Base-by-base conservation (phyloP, 225 moss, liverwort and hornwort genomes). In the Bryum argenteum region DNA sequence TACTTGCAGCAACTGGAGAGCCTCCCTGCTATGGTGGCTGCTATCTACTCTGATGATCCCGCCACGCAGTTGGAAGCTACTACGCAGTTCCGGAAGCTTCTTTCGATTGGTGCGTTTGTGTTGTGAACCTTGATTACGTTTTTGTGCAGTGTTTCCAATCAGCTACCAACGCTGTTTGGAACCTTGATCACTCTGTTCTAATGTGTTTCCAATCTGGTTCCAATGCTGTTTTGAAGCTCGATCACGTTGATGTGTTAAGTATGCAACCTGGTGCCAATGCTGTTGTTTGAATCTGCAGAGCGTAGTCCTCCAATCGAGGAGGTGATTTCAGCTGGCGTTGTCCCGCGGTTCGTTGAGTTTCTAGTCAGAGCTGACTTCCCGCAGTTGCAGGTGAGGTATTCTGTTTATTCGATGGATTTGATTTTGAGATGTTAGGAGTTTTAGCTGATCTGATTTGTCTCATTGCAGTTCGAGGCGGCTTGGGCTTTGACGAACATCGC, bases 401-500 rank as follows among this genome's bases (percentile, higher is more conserved):
- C 47, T 47, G 16, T 14, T 16, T 47, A n/a, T 47, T 47, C 47
- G 15, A 47, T 47, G 47, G 47, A 6, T 47, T 5, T 15, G 47
- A 16, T 15, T 15, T 14, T 4, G 16, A 15, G 47, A 10, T 6
- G 33, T 47, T 14, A 47, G 16, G 61, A 4, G 3, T 63, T 13
- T 39, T 6, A 33, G 6, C 61, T 48, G 16, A 69, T 15, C 12
- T 1, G 6, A n/a, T 17, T 19, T 45, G 13, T 11, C 15, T 71
- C 3, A 10, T 2, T 68, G 51, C 87, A 92, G 90, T 92, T 95
- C 38, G 92, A 95, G 61, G 92, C 95, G 8, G 92, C 92, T 2
- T 95, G 92, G 92, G 95, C 92, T 3, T 60, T 95, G 48, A 95
- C 95, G 11, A 92, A 95, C 39, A 95, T 95, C 57, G 95, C 95